Evolutionary conservation across 805 yeast genomes (phyloP), one percentile per base, ranked within the genome.

Genomic region (Kodamaea sagamina): DNA sequence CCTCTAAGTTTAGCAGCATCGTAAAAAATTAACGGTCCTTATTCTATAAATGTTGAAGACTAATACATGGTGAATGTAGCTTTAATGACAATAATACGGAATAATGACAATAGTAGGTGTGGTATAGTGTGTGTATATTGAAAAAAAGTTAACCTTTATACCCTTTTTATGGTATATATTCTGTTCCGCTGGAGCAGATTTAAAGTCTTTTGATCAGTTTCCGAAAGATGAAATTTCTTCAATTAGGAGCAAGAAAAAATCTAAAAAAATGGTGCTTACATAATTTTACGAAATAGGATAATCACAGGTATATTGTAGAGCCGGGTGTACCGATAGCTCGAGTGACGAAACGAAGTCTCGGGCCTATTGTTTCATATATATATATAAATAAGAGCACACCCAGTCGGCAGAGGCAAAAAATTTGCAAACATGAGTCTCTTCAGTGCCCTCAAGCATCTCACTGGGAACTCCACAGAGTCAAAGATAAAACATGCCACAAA

Each of bases 401-500:
- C 7, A 15, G 18, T 4, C 19, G 10, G 10, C 34, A 28, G 34
- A 12, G 34, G 7, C 15, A 6, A n/a, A 21, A 21, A 21, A 13
- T 29, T 19, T 29, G 15, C 19, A 13, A 4, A 7, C 9, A 40
- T 40, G 43, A 32, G 28, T n/a, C 19, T 40, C 19, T 32, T 46
- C 25, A 12, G 32, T 16, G 21, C 42, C 24, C 34, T 47, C 41
- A 42, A 35, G 35, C 38, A 39, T 17, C 39, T 49, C 21, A 32
- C 48, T 21, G 43, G 36, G 17, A 41, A 39, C 28, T 46, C 55
- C 13, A 44, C 57, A 11, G 57, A 51, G 41, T 37, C 51, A 4
- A 51, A 49, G 35, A 46, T 53, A 4, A 51, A 49, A 34, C 42
- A 50, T 21, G 79, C 82, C 6, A 79, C 84, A 17, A 75, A 72